Evolutionary conservation across 495 filamentous ascomycete genomes (phyloP), one percentile per base, ranked within the genome.

Genomic region (Neurospora sp.): DNA sequence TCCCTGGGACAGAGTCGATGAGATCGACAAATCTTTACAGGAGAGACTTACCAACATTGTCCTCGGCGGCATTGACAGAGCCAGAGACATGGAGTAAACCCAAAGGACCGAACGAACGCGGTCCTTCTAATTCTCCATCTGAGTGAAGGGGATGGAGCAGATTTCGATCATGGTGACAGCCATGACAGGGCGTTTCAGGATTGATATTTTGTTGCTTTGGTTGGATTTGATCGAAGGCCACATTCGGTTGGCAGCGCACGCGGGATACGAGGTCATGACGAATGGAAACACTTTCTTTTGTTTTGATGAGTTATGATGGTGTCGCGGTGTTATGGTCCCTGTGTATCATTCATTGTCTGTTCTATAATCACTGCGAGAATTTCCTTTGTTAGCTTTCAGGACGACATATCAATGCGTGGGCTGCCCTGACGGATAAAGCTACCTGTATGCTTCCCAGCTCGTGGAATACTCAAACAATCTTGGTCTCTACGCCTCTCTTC

Each of bases 401-500:
- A 36, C 6, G 15, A 66, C 31, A 59, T 28, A 66, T 17, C 54
- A 66, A 36, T 17, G 31, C 24, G 15, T 19, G 24, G 24, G 24
- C 15, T 66, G 28, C 54, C 54, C 54, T 34, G 28, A 66, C 28
- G 54, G 54, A 8, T 34, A 36, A 62, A 66, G 6, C 15, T 66
- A 66, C 54, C 54, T 66, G 54, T 66, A 34, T 36, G 54, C 19
- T 66, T 66, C 15, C 54, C 28, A 31, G 28, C 28, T 31, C 24
- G 28, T 66, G 13, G 54, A 36, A 66, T 66, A 31, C 4, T 66
- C 28, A 80, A 17, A 73, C 76, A 70, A 80, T 36, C 40, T 21
- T 66, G 42, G 72, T 78, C 74, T 75, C 72, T 39, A 75, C 73
- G 19, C 81, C 81, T 5, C 77, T 80, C 72, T 79, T 73, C 73